Percentiles rank a stretch among this genome's conserved stretches.
phyloP scores from a whole-genome alignment of 2,329 filamentous ascomycete genomes.

The Penicillium olsonii region DNA sequence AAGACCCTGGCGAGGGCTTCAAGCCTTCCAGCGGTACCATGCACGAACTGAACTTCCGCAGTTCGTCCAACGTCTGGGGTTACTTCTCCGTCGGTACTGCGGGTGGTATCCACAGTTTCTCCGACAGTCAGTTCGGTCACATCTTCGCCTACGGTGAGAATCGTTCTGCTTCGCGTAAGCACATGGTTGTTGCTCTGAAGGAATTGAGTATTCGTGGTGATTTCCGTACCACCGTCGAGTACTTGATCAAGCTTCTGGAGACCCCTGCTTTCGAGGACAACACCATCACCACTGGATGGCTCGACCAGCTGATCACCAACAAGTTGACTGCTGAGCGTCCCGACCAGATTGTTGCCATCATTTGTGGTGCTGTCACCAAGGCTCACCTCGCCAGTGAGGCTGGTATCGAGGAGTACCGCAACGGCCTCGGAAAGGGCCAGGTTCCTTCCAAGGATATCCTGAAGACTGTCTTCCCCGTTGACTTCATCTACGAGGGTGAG shows the following conservation, averaged over 20 bases:
- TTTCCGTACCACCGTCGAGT: conserved; percentile 97
- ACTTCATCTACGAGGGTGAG: conserved; percentile 97
- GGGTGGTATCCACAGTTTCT: conserved; percentile 98
- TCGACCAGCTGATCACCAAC: conserved; percentile 97
- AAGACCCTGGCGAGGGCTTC: conserved; percentile 98
- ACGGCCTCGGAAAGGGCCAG: conserved; percentile 92
- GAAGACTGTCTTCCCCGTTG: conserved; percentile 95
- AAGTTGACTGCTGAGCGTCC: conserved; percentile 95
- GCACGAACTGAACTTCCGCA: conserved; percentile 98
- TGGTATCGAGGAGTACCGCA: conserved; percentile 82
- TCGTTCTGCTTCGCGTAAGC: conserved; percentile 90
- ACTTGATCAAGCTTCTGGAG: conserved; percentile 97
- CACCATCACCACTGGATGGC: conserved; percentile 98
- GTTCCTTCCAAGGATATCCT: conserved; percentile 95
- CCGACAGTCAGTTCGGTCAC: conserved; percentile 97
- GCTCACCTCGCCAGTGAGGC: conserved; percentile 91
- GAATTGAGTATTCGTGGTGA: conserved; percentile 99
- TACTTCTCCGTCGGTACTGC: conserved; percentile 98
- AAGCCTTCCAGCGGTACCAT: conserved; percentile 99
- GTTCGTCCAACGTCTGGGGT: conserved; percentile 98
- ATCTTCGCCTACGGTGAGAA: conserved; percentile 99
- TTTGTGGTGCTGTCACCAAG: conserved; percentile 93
- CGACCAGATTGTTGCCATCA: conserved; percentile 88
- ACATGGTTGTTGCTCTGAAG: conserved; percentile 98
- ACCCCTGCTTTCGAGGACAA: conserved; percentile 98